Percentiles rank a stretch among this genome's conserved stretches.
phyloP scores from a whole-genome alignment of 257 asterid genomes.

The Fraxinus quadrangulata region DNA sequence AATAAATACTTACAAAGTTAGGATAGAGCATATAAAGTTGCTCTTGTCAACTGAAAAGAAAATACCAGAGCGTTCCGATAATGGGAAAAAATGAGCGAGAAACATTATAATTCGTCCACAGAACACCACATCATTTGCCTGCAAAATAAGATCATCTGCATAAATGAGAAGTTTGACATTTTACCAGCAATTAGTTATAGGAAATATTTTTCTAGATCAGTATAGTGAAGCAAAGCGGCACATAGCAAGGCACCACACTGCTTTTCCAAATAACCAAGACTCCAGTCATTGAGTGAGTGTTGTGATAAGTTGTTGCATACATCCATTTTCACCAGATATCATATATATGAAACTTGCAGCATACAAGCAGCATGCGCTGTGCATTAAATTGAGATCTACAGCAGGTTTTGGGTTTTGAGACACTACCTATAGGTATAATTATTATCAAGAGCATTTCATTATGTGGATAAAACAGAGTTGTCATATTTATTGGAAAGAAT shows the following conservation, averaged over 20 bases:
- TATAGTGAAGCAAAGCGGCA: background rate
- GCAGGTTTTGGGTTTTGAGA: background rate
- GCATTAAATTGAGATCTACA: background rate
- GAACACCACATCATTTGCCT: conserved; percentile 99
- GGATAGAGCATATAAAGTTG: background rate
- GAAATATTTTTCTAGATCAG: conserved; percentile 5
- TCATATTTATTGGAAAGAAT: background rate
- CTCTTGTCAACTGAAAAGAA: conserved; percentile 7
- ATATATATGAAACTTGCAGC: background rate
- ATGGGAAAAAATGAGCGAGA: conserved; percentile 96
- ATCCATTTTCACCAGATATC: background rate
- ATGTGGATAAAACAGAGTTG: background rate
- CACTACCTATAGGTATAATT: background rate
- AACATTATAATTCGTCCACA: conserved; percentile 98
- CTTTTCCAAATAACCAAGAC: conserved; percentile 11
- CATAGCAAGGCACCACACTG: conserved; percentile 7
- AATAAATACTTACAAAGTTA: conserved; percentile 25
- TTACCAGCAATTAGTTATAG: background rate
- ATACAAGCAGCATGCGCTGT: background rate
- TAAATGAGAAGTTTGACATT: conserved; percentile 23
- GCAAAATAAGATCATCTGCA: conserved; percentile 34
- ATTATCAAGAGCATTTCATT: background rate
- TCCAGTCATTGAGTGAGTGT: background rate
- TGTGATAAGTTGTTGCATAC: background rate
- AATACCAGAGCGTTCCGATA: conserved; percentile 98